A percentile compares a stretch with the other conserved stretches of the same genome.
phyloP scores from a whole-genome alignment of 768 basidiomycete genomes.

The Collybia nuda region DNA sequence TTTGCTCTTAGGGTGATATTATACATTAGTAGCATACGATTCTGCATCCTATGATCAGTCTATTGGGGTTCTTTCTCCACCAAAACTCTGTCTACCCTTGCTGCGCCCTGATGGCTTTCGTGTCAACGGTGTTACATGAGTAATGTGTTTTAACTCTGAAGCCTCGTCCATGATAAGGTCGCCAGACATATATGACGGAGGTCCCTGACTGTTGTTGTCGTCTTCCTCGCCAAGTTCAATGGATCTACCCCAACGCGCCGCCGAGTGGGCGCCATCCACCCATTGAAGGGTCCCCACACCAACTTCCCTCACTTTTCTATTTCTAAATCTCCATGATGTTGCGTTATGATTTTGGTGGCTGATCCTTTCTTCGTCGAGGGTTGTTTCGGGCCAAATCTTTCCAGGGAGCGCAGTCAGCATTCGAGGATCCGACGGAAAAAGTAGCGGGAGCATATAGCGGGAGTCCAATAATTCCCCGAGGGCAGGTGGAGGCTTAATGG shows the following conservation, averaged over 20 bases:
- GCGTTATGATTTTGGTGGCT: neutral
- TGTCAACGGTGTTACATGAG: conserved; percentile 61
- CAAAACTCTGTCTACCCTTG: conserved; percentile 52
- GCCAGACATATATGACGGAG: conserved; percentile 21
- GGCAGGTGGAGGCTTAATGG: conserved; percentile 73
- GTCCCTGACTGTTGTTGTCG: conserved; percentile 32
- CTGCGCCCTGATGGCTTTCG: conserved; percentile 60
- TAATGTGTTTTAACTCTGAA: conserved; percentile 28
- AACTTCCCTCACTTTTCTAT: conserved; percentile 60
- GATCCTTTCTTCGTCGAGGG: conserved; percentile 30
- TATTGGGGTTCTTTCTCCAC: conserved; percentile 41
- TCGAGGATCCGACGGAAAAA: conserved; percentile 79
- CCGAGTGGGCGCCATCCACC: conserved; percentile 66
- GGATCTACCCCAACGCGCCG: conserved; percentile 59
- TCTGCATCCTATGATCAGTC: conserved; percentile 11
- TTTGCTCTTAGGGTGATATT: neutral
- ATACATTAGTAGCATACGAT: conserved; percentile 7
- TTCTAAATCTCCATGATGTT: conserved; percentile 59
- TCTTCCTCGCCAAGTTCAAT: conserved; percentile 42
- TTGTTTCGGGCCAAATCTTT: conserved; percentile 27
- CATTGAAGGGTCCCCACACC: conserved; percentile 61
- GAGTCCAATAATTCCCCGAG: conserved; percentile 92
- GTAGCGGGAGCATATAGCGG: conserved; percentile 87
- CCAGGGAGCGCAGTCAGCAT: conserved; percentile 71
- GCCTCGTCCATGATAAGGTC: conserved; percentile 21